Evolutionary conservation across 345 rosid species (phyloP), one percentile per base, ranked within the genome.

Genomic region (Eucalyptus regnans): DNA sequence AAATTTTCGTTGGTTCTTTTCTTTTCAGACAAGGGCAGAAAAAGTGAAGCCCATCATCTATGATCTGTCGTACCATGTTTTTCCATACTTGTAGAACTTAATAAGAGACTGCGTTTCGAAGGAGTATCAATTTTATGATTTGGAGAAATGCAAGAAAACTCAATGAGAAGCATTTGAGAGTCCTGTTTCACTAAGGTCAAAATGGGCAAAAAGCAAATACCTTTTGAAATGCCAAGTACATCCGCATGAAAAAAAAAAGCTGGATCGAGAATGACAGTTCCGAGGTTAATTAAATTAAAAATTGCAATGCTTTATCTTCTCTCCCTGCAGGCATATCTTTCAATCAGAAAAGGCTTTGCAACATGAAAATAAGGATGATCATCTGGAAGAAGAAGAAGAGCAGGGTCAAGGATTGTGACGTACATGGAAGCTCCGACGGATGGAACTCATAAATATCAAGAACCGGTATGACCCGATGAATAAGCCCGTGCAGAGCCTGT

Each of bases 351-450:
- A 76, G 48, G 48, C 83, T 76, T 76, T 76, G 83, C 83, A 10
- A 85, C 25, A 49, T 46, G 56, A 48, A 31, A 85, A 25, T n/a
- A 85, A 85, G 31, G 86, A 48, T 84, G 23, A 48, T 44, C 50
- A 46, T 84, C 54, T 48, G 3, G 29, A 51, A 62, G 48, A 88
- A 88, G 83, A 60, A 52, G 31, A 88, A 52, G n/a, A 60, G 68
- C 68, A 60, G 68, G 31, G 31, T 12, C 27, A 52, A 20, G 13
- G 7, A 66, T 52, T 25, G 25, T 22, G 33, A 66, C 41, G 88
- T 90, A 93, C 94, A 91, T 44, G 95, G 94, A 88, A 94, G 95
- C 44, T 94, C 93, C 91, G 89, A 92, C 5, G 95, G 94, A 87
- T 92, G 91, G 90, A 85, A 92, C 12, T 90, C 91, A 44, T 93